Base-by-base conservation (phyloP, 169 alveolate genomes). In the Cryptosporidium andersoni region DNA sequence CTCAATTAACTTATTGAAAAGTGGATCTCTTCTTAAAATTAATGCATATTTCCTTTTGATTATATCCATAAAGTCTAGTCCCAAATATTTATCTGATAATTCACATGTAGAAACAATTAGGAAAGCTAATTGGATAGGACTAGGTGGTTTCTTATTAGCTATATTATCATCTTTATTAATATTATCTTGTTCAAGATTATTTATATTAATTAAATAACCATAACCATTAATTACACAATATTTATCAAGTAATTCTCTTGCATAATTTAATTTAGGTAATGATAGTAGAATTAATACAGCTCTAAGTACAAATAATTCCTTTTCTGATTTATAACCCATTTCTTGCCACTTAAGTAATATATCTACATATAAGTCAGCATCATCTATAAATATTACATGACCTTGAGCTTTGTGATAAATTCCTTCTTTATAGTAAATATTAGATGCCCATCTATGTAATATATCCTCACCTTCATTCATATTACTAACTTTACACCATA, bases 221-320 rank as follows among this genome's bases (percentile, higher is more conserved):
- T 39, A 60, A 25, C 25, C 25, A 25, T 25, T 25, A 25, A 25
- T 25, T 47, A 47, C 47, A 8, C 39, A 16, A 55, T 74, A 74
- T 48, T 36, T 74, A 43, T 74, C 74, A 58, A 56, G 49, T 9
- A 74, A 63, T 2, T 74, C 85, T 14, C 60, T 52, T 0, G 85
- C 85, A 43, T 58, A 74, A 25, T 74, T 51, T 9, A 64, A 45
- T 47, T 74, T 74, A 1, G 47, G 25, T 34, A 74, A 14, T 12
- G 85, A 74, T 7, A 74, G 68, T 25, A 74, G 40, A 8, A 62
- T 25, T 16, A 74, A 51, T 4, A 74, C 64, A n/a, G 85, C 85
- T 74, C 85, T 74, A n/a, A 74, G 63, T 12, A 74, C 63, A 58
- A 74, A 74, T 6, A 74, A 36, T 25, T 74, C 85, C 49, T 60